A percentile compares a stretch with the other conserved stretches of the same genome.
These are phyloP conservation scores for Manihot esculenta DNA, from an alignment of 441 rosid species.

Conservation along the genomic window DNA sequence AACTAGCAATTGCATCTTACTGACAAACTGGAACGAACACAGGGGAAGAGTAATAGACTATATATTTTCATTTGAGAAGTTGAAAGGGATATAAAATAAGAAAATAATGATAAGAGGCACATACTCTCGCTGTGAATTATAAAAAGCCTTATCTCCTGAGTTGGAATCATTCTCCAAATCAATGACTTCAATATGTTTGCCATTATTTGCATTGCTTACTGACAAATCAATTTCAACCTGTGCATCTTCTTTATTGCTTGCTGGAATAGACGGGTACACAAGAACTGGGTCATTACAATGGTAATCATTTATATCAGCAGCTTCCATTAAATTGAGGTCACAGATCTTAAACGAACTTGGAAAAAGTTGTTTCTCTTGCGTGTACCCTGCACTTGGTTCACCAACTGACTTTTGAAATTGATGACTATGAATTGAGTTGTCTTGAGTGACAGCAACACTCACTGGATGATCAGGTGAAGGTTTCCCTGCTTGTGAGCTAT, in stretches of 20 bases:
- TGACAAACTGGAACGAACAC: constrained; percentile 10
- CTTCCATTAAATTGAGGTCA: constrained; percentile 86
- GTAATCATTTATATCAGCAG: constrained; percentile 55
- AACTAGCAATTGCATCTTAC: constrained; percentile 10
- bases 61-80: constrained; percentile 6
- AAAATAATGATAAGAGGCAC: constrained; percentile 23
- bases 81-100: not conserved
- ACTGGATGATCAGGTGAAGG: constrained; percentile 35
- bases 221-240: constrained; percentile 77
- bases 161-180: constrained; percentile 78
- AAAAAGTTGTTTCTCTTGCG: constrained; percentile 75
- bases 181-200: constrained; percentile 81
- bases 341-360: constrained; percentile 85
- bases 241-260: constrained; percentile 45
- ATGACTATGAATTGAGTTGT: constrained; percentile 34
- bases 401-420: constrained; percentile 32
- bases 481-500: constrained; percentile 30
- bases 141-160: constrained; percentile 53
- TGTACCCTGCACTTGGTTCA: constrained; percentile 40
- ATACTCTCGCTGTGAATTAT: constrained; percentile 57
- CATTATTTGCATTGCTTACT: constrained; percentile 58
- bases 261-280: constrained; percentile 35
- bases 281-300: constrained; percentile 40
- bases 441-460: constrained; percentile 28
- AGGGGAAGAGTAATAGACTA: too few species aligned